Conservation (phyloP, 2,329 filamentous ascomycete species). For the Trichoderma harzianum region DNA sequence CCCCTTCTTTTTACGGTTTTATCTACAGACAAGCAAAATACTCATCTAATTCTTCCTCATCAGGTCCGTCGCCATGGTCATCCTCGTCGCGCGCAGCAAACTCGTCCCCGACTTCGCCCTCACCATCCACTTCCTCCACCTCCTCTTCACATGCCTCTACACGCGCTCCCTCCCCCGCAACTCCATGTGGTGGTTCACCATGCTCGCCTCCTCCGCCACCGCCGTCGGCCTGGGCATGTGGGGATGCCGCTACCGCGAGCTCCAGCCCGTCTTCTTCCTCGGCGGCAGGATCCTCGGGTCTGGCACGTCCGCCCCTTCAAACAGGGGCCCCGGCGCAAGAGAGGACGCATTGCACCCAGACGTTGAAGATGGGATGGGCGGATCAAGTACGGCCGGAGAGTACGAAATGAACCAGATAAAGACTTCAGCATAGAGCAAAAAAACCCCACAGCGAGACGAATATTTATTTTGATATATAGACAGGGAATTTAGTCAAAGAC, state of each 20-base stretch:
- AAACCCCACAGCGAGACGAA: neutral
- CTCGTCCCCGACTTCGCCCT: slow-evolving; percentile 92
- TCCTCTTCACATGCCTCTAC: slow-evolving; percentile 75
- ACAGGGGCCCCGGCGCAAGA: slow-evolving; percentile 23
- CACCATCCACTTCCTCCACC: slow-evolving; percentile 80
- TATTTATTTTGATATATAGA: neutral
- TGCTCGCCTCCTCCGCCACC: slow-evolving; percentile 45
- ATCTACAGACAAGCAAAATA: neutral
- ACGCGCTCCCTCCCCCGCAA: slow-evolving; percentile 72
- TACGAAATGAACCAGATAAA: slow-evolving; percentile 65
- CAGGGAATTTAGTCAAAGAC: neutral
- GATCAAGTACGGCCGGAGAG: slow-evolving; percentile 42
- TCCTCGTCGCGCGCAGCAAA: slow-evolving; percentile 84
- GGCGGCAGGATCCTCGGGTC: slow-evolving; percentile 45
- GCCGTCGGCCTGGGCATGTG: slow-evolving; percentile 70
- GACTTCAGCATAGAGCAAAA: slow-evolving; percentile 8
- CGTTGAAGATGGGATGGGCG: slow-evolving; percentile 42
- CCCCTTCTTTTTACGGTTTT: too few species aligned
- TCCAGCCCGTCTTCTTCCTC: slow-evolving; percentile 85
- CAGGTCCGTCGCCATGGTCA: slow-evolving; percentile 78
- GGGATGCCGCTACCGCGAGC: slow-evolving; percentile 86
- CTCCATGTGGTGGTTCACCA: slow-evolving; percentile 78
- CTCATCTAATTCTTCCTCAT: neutral
- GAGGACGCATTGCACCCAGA: slow-evolving; percentile 25
- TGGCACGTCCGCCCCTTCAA: slow-evolving; percentile 23